A percentile compares a stretch with the other conserved stretches of the same genome.
Evolutionary conservation across 2,329 filamentous ascomycete species (phyloP).

Genomic region (Penicillium palitans): DNA sequence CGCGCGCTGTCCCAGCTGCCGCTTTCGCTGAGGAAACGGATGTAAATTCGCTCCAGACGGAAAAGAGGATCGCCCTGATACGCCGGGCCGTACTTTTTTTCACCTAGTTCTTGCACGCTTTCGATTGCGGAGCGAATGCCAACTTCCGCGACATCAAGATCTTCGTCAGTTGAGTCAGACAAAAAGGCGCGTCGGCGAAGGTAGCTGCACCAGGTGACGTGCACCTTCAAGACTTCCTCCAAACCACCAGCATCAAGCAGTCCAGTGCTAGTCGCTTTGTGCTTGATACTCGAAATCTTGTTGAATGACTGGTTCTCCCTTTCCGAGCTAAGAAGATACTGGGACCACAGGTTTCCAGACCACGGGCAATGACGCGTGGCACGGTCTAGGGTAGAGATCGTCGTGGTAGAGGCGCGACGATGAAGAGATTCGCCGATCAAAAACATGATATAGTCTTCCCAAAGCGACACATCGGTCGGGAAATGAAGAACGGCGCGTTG

Average conservation of each 20-base stretch:
- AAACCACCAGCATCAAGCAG: conserved; percentile 83
- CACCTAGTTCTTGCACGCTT: conserved; percentile 75
- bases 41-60: conserved; percentile 85
- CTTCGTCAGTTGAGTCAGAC: conserved; percentile 72
- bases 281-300: conserved; percentile 86
- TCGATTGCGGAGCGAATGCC: conserved; percentile 84
- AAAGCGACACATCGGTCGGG: conserved; percentile 70
- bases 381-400: conserved; percentile 73
- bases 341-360: conserved; percentile 87
- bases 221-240: conserved; percentile 84
- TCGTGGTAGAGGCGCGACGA: conserved; percentile 45
- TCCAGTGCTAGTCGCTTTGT: conserved; percentile 82
- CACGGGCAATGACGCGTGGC: conserved; percentile 90
- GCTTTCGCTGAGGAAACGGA: conserved; percentile 86
- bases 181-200: conserved; percentile 82
- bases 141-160: conserved; percentile 84
- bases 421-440: conserved; percentile 57
- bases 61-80: conserved; percentile 88
- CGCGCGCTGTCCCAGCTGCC: conserved; percentile 75
- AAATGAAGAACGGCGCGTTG: conserved; percentile 75
- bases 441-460: conserved; percentile 82
- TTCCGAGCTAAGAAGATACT: conserved; percentile 83
- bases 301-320: conserved; percentile 72
- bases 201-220: conserved; percentile 92
- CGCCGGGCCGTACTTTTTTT: conserved; percentile 71